Base-by-base conservation (phyloP, 2,329 filamentous ascomycete species). In the Xylaria sp. region DNA sequence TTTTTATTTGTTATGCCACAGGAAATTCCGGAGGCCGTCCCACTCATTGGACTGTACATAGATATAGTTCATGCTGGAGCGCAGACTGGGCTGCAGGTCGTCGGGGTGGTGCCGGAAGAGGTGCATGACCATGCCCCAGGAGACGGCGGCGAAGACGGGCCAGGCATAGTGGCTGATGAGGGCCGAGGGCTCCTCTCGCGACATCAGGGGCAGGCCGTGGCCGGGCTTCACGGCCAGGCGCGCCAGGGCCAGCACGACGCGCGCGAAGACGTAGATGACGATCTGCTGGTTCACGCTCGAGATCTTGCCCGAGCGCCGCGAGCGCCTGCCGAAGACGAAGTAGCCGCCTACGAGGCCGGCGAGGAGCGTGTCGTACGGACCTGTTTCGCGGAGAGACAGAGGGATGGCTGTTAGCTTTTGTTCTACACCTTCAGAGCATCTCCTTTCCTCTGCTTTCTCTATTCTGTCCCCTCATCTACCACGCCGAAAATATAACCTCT, bases 21-120 rank as follows among this genome's bases (percentile, higher is more conserved):
- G 77, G 76, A 98, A 90, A 74, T 91, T 98, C 80, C 91, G 85
- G 78, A 97, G 84, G 48, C 91, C 92, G 78, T 97, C 92, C 94
- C 95, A 99, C 68, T 92, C 87, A 77, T 98, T 92, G 72, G 92
- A 94, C 81, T 98, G 92, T 68, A 89, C 87, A 80, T 95, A 99
- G 85, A 99, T 97, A 79, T 99, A 99, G 76, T 89, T 93, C 96
- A 99, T 99, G 84, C 94, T 98, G 82, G 90, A 94, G 80, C 94
- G 88, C 85, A 99, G 83, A 81, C 94, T 98, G 69, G 91, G 89
- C 86, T 98, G 96, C 78, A 99, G 87, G 66, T 92, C 93, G 76
- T 97, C 93, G 5, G 96, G 94, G 83, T 98, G 91, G 88, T 92
- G 93, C 76, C 92, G 89, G 85, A 98, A 99, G 70, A 99, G 82